Evolutionary conservation across 1,284 basidiomycete species (phyloP).

Genomic region (Moniliella sp.): DNA sequence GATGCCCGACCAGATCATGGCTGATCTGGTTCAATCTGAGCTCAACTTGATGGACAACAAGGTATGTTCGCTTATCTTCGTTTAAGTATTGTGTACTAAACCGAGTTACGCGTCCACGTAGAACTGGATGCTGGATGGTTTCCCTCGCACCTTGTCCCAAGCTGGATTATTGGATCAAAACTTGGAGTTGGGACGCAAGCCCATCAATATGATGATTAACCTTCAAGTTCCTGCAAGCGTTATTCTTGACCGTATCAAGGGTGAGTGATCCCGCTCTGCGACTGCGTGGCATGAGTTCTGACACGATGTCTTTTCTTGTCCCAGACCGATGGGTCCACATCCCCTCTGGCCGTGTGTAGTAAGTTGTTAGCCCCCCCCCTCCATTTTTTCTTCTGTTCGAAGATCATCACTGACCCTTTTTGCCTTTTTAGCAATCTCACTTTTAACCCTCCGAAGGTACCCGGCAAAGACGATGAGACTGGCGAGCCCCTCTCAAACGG

Average conservation of each 20-base stretch:
- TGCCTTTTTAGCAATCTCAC: constrained; percentile 10
- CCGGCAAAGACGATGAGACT: constrained; percentile 72
- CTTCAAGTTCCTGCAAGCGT: constrained; percentile 73
- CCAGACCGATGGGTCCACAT: constrained; percentile 63
- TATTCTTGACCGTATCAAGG: constrained; percentile 66
- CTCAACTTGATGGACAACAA: constrained; percentile 4
- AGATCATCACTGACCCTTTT: not conserved
- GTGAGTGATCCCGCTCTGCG: constrained; percentile 13
- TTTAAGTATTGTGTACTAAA: not conserved
- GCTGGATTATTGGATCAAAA: constrained; percentile 54
- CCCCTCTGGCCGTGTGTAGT: constrained; percentile 80
- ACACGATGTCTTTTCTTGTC: not conserved
- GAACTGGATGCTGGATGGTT: constrained; percentile 89
- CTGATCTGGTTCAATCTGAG: constrained; percentile 17
- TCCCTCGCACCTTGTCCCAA: constrained; percentile 76
- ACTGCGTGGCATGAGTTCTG: not conserved
- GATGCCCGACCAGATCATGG: constrained; percentile 31
- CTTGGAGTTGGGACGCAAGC: constrained; percentile 4
- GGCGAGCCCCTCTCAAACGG: constrained; percentile 71
- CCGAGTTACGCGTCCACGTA: not conserved
- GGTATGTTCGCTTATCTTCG: constrained; percentile 1
- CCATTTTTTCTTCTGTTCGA: too few relatives aligned
- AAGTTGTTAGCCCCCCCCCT: constrained; percentile 49
- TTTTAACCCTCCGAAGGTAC: constrained; percentile 58
- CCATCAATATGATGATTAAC: constrained; percentile 64